Evolutionary conservation across 371 early-diverging fungal genomes (phyloP).

Genomic region (Catenaria anguillulae): DNA sequence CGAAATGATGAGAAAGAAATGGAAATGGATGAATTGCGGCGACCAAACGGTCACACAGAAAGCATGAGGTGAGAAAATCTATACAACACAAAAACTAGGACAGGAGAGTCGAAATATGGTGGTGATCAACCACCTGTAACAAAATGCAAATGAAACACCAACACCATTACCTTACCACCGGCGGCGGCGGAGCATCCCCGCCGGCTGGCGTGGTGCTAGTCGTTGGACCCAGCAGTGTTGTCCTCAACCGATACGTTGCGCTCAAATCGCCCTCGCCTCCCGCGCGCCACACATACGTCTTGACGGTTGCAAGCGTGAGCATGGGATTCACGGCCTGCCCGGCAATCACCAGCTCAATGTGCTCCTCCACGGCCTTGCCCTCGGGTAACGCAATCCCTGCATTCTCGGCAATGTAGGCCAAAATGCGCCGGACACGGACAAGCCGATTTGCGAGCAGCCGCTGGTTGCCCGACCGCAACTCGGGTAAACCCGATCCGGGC

Average conservation of each 20-base stretch:
- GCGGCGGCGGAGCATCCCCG: conserved; percentile 22
- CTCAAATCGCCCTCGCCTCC: conserved; percentile 57
- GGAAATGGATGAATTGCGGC: too few relatives aligned
- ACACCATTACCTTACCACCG: too few relatives aligned
- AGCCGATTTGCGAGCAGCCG: conserved; percentile 71
- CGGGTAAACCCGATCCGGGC: conserved; percentile 33
- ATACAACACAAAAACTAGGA: too few relatives aligned
- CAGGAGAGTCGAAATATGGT: too few relatives aligned
- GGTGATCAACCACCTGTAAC: too few relatives aligned
- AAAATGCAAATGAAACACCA: too few relatives aligned
- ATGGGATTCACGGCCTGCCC: conserved; percentile 33
- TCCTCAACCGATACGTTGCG: conserved; percentile 39
- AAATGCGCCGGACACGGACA: conserved; percentile 67
- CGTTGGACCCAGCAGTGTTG: too few relatives aligned
- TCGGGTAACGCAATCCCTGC: conserved; percentile 29
- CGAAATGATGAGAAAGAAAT: too few relatives aligned
- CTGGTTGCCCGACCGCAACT: conserved; percentile 44
- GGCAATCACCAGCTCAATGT: conserved; percentile 56
- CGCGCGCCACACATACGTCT: conserved; percentile 65
- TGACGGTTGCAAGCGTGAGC: conserved; percentile 68
- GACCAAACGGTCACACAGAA: too few relatives aligned
- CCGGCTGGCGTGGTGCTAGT: too few relatives aligned
- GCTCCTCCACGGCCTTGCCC: conserved; percentile 34
- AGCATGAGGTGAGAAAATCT: too few relatives aligned
- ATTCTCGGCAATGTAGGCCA: conserved; percentile 65